Percentiles rank a stretch among this genome's conserved stretches.
phyloP scores from a whole-genome alignment of 495 filamentous ascomycete genomes.

The Amorphotheca resinae region DNA sequence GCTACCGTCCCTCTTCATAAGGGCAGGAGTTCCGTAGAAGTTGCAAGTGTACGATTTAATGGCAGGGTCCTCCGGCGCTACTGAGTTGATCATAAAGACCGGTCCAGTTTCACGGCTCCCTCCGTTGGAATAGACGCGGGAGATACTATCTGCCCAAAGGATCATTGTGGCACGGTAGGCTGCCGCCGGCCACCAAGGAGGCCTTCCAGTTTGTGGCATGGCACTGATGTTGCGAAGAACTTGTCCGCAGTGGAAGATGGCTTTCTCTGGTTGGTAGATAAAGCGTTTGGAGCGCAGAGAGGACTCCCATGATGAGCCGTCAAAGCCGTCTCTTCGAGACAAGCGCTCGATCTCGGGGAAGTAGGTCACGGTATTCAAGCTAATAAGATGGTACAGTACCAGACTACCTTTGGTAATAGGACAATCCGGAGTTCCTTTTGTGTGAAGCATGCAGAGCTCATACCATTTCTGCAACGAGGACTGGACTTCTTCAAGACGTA shows the following conservation, averaged over 20 bases:
- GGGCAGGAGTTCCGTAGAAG: constrained; percentile 1
- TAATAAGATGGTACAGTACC: constrained; percentile 52
- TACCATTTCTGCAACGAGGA: constrained; percentile 45
- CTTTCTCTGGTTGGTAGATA: constrained; percentile 41
- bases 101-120: background rate
- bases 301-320: constrained; percentile 34
- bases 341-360: constrained; percentile 47
- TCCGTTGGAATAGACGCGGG: constrained; percentile 7
- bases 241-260: constrained; percentile 49
- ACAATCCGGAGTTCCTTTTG: constrained; percentile 25
- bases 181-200: constrained; percentile 41
- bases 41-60: background rate
- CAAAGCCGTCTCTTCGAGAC: constrained; percentile 38
- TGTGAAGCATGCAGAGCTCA: constrained; percentile 31
- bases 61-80: background rate
- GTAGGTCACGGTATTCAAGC: constrained; percentile 44
- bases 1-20: constrained; percentile 23
- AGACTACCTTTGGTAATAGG: constrained; percentile 38
- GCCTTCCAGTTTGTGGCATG: constrained; percentile 32
- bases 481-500: constrained; percentile 41
- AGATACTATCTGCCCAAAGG: constrained; percentile 34
- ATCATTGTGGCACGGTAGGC: constrained; percentile 40
- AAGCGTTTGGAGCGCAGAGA: constrained; percentile 34
- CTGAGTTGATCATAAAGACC: background rate
- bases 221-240: constrained; percentile 36